Percentiles rank a stretch among this genome's conserved stretches.
These are phyloP conservation scores for Fusarium metavorans DNA, from an alignment of 2,329 filamentous ascomycete species.

Conservation along the genomic window DNA sequence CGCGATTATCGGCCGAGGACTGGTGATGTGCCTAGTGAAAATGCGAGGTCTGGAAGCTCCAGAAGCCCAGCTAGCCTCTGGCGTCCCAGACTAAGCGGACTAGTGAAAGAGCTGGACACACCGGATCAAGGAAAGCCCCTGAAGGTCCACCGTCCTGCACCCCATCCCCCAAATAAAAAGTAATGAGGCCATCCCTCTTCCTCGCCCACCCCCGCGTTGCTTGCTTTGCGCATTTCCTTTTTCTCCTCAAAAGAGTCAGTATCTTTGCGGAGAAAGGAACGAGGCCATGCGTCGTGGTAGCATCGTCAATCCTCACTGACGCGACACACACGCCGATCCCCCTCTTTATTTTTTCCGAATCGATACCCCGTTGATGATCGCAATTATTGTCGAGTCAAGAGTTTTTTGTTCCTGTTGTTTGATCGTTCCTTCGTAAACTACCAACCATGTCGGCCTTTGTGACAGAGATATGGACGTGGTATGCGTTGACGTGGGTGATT, in stretches of 20 bases:
- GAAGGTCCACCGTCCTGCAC: background rate
- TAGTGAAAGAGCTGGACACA: background rate
- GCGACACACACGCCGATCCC: conserved; percentile 7
- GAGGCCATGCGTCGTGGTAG: conserved; percentile 31
- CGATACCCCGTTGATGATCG: conserved; percentile 10
- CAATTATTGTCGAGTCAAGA: background rate
- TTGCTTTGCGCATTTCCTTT: conserved; percentile 1
- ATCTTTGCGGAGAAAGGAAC: conserved; percentile 4
- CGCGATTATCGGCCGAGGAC: conserved; percentile 9
- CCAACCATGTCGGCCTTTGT: conserved; percentile 47
- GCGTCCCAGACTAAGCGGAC: conserved; percentile 4
- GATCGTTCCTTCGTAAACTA: background rate
- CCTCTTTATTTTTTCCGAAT: background rate
- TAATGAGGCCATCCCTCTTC: conserved; percentile 19
- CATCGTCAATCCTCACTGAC: conserved; percentile 24
- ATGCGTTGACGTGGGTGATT: conserved; percentile 54
- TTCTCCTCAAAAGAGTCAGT: background rate
- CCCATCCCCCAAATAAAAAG: conserved; percentile 32
- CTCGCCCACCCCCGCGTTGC: conserved; percentile 37
- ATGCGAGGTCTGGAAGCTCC: background rate
- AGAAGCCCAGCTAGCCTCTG: background rate
- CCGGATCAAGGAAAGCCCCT: conserved; percentile 24
- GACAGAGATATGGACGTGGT: conserved; percentile 60
- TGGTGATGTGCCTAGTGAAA: conserved; percentile 3
- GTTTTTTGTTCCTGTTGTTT: background rate